Evolutionary conservation across 2,329 filamentous ascomycete species (phyloP).

Genomic region (Aureobasidium mangrovei): DNA sequence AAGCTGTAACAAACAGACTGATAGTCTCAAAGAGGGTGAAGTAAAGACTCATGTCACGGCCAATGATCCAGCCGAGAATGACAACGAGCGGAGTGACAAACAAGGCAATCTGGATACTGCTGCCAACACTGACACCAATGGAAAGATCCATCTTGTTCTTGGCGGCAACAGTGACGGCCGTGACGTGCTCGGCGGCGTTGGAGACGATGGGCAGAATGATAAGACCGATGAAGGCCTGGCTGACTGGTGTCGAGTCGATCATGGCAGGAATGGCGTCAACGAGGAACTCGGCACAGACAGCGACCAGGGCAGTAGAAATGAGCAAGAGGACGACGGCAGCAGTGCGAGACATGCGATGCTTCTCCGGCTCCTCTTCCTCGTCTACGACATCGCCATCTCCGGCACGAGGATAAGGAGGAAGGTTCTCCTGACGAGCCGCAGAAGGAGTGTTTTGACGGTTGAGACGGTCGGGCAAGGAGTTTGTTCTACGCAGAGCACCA

Average conservation of each 20-base stretch:
- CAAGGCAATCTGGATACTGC: slow-evolving; percentile 70
- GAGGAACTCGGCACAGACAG: slow-evolving; percentile 61
- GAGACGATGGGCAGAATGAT: slow-evolving; percentile 78
- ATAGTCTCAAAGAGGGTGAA: slow-evolving; percentile 56
- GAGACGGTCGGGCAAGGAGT: slow-evolving; percentile 63
- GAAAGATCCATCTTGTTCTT: slow-evolving; percentile 83
- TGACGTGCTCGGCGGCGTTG: slow-evolving; percentile 74
- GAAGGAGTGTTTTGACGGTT: slow-evolving; percentile 29
- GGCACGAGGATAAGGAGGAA: slow-evolving; percentile 6
- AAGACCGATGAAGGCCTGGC: slow-evolving; percentile 67
- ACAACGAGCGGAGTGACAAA: slow-evolving; percentile 71
- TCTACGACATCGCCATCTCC: background rate
- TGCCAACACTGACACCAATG: slow-evolving; percentile 71
- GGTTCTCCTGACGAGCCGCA: background rate
- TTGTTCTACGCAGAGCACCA: slow-evolving; percentile 59
- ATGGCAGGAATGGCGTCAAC: slow-evolving; percentile 64
- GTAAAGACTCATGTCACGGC: slow-evolving; percentile 58
- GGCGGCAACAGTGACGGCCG: slow-evolving; percentile 67
- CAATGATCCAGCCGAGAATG: slow-evolving; percentile 70
- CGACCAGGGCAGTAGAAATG: slow-evolving; percentile 48
- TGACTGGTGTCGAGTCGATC: slow-evolving; percentile 50
- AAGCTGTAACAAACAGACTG: slow-evolving; percentile 71
- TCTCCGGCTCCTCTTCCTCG: slow-evolving; percentile 25
- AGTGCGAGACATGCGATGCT: slow-evolving; percentile 46
- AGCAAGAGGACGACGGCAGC: slow-evolving; percentile 48